phyloP scores from a whole-genome alignment of 805 yeast species.

The Kodamaea hsintzibuensis region DNA sequence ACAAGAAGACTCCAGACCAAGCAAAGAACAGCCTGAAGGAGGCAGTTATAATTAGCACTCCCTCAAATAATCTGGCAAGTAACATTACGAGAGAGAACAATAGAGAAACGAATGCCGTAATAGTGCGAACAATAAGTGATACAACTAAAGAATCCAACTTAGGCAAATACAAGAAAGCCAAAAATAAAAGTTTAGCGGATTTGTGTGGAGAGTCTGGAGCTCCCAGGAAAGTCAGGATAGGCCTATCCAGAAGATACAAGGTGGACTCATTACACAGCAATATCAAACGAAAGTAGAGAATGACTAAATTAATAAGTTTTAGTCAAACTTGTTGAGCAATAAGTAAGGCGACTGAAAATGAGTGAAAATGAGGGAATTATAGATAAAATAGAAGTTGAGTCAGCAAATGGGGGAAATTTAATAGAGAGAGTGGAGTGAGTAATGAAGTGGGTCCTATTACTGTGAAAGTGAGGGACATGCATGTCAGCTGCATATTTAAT shows the following conservation, averaged over 20 bases:
- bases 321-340: not conserved
- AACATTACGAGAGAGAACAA: not conserved
- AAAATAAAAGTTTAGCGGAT: constrained; percentile 14
- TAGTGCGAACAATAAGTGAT: not conserved
- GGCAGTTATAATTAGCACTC: not conserved
- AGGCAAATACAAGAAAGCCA: not conserved
- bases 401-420: not conserved
- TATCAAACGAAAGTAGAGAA: not conserved
- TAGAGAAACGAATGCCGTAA: not conserved
- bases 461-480: no score
- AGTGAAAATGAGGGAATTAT: not conserved
- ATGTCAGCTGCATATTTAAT: no score
- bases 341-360: not conserved
- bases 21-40: not conserved
- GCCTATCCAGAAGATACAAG: constrained; percentile 24
- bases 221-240: constrained; percentile 18
- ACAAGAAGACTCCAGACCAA: not conserved
- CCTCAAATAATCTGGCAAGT: not conserved
- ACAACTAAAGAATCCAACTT: not conserved
- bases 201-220: constrained; percentile 6
- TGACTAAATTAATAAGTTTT: not conserved
- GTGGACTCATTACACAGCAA: constrained; percentile 18
- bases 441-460: not conserved
- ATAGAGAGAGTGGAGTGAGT: not conserved
- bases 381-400: not conserved